Percentiles rank a stretch among this genome's conserved stretches.
These are phyloP conservation scores for Malus sieversii DNA, from an alignment of 306 rosid genomes.

Conservation along the genomic window DNA sequence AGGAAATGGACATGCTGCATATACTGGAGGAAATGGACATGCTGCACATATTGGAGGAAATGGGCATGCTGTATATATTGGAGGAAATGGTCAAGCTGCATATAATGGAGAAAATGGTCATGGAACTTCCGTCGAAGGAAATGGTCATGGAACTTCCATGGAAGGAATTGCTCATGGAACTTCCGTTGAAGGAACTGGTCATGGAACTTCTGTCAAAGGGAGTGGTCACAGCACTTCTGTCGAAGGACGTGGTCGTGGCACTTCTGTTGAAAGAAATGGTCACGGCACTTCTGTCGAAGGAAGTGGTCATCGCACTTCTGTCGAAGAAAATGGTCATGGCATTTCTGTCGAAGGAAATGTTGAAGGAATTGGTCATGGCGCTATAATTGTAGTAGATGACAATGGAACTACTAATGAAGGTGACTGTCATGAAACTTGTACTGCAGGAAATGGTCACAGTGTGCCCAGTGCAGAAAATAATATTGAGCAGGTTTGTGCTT, in stretches of 20 bases:
- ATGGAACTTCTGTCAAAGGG: neutral
- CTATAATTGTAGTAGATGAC: neutral
- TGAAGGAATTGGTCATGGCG: neutral
- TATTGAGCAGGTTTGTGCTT: conserved; percentile 30
- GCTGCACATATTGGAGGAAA: neutral
- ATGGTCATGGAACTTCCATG: neutral
- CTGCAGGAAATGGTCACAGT: neutral
- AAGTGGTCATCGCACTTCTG: neutral
- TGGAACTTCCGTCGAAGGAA: conserved; percentile 5
- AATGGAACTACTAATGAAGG: neutral
- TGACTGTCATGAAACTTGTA: neutral
- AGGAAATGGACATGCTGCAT: neutral
- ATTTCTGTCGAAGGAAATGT: neutral
- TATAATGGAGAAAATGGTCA: neutral
- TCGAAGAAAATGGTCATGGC: neutral
- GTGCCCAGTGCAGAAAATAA: neutral
- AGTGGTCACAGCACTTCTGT: neutral
- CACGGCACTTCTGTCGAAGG: neutral
- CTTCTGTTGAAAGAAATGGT: neutral
- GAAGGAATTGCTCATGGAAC: neutral
- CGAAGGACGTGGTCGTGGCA: neutral
- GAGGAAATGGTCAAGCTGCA: neutral
- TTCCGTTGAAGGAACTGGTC: neutral
- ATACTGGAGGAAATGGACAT: neutral
- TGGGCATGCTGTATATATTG: conserved; percentile 1